phyloP scores from a whole-genome alignment of 257 asterid genomes.

The Verbena officinalis region DNA sequence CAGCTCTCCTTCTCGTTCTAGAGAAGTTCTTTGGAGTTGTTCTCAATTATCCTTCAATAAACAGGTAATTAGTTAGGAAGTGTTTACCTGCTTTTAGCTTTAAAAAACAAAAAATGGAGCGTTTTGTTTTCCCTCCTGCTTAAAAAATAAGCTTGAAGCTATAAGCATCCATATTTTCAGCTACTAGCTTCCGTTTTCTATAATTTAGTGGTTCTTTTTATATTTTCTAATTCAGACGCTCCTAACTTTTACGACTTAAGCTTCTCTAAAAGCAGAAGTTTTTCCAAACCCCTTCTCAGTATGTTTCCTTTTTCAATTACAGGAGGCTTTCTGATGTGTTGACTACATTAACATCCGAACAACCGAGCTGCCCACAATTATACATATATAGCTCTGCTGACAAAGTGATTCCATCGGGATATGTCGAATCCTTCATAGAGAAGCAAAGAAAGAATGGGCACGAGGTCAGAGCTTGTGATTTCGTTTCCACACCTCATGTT shows the following conservation, averaged over 20 bases:
- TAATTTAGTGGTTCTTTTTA: too few relatives aligned
- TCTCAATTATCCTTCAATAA: conserved; percentile 70
- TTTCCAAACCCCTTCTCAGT: too few relatives aligned
- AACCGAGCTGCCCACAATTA: conserved; percentile 89
- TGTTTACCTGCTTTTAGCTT: too few relatives aligned
- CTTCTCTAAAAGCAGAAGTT: too few relatives aligned
- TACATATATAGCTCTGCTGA: conserved; percentile 97
- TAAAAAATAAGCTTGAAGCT: too few relatives aligned
- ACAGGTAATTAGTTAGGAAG: conserved; percentile 47
- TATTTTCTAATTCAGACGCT: too few relatives aligned
- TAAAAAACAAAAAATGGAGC: too few relatives aligned
- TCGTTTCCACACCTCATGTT: conserved; percentile 83
- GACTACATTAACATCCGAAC: conserved; percentile 59
- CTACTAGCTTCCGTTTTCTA: too few relatives aligned
- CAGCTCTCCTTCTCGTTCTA: conserved; percentile 62
- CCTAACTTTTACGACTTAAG: too few relatives aligned
- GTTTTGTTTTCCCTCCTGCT: too few relatives aligned
- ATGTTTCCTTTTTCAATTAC: conserved; percentile 25
- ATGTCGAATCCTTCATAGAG: conserved; percentile 85
- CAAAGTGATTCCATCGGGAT: conserved; percentile 79
- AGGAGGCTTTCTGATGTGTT: conserved; percentile 87
- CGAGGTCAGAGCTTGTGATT: conserved; percentile 83
- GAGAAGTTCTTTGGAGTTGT: conserved; percentile 81
- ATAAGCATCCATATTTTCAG: too few relatives aligned
- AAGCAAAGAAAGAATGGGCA: conserved; percentile 69